These are phyloP conservation scores for Rhizophagus prolifer DNA, from an alignment of 192 early-diverging fungal species.

Conservation along the genomic window DNA sequence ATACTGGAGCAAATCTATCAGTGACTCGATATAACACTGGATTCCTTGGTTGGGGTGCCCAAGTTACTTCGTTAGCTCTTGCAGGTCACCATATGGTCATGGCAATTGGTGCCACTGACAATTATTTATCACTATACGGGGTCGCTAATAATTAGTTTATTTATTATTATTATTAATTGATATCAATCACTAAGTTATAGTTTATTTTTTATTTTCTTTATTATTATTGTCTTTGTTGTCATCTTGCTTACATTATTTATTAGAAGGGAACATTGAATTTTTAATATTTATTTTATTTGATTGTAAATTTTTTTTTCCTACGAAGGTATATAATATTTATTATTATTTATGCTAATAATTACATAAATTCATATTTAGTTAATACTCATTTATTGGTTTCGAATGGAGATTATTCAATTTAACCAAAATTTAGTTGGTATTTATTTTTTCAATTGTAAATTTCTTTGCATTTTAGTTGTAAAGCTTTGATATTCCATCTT, in stretches of 20 bases:
- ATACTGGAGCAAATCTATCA: neutral
- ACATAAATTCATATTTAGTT: neutral
- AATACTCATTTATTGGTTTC: no score
- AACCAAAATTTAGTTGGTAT: no score
- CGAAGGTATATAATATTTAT: neutral
- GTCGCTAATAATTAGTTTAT: neutral
- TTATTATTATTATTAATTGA: no score
- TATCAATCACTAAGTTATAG: neutral
- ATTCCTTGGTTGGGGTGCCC: conserved; percentile 30
- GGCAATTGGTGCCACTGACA: conserved; percentile 28
- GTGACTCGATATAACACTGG: conserved; percentile 22
- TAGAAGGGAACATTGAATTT: no score
- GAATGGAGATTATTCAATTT: no score
- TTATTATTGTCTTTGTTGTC: neutral
- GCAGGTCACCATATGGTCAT: conserved; percentile 27
- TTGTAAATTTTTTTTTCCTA: neutral
- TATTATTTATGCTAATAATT: neutral
- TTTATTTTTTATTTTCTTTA: neutral
- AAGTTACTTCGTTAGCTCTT: conserved; percentile 25
- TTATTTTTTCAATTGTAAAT: no score
- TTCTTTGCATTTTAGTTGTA: no score
- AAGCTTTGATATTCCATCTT: no score
- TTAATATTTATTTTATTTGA: no score
- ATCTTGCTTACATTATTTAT: no score
- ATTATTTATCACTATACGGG: conserved; percentile 29